Conservation (phyloP, 768 basidiomycete genomes). For the Panus rudis region DNA sequence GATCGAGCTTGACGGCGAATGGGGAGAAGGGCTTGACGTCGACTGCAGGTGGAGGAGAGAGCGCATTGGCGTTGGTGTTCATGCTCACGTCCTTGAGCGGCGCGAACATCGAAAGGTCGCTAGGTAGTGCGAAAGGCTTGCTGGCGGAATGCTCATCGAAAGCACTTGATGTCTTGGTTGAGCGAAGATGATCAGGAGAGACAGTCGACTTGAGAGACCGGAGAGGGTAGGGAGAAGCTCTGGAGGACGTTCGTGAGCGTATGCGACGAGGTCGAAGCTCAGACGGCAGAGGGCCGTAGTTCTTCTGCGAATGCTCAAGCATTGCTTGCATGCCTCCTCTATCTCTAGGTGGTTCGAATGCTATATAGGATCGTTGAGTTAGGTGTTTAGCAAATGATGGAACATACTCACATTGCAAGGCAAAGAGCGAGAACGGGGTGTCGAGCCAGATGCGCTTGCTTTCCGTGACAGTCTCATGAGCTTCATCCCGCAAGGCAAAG, state of each 20-base stretch:
- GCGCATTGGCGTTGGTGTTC: slow-evolving; percentile 32
- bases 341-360: slow-evolving; percentile 63
- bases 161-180: slow-evolving; percentile 14
- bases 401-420: slow-evolving; percentile 56
- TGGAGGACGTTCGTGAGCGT: slow-evolving; percentile 62
- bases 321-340: slow-evolving; percentile 65
- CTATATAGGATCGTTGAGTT: slow-evolving; percentile 27
- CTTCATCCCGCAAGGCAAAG: slow-evolving; percentile 65
- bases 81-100: slow-evolving; percentile 38
- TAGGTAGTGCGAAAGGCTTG: slow-evolving; percentile 11
- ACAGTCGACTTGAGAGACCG: slow-evolving; percentile 39
- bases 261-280: slow-evolving; percentile 57
- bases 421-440: slow-evolving; percentile 68
- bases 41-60: slow-evolving; percentile 29
- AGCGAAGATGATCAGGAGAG: slow-evolving; percentile 35
- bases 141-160: slow-evolving; percentile 14
- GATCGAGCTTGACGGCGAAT: slow-evolving; percentile 27
- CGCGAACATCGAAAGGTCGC: slow-evolving; percentile 16
- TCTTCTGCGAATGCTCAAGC: slow-evolving; percentile 65
- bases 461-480: slow-evolving; percentile 54
- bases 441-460: slow-evolving; percentile 62
- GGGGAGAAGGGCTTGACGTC: slow-evolving; percentile 40
- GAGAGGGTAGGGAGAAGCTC: slow-evolving; percentile 67
- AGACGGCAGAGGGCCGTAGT: slow-evolving; percentile 65
- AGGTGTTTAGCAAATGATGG: slow-evolving; percentile 1